Conservation (phyloP, 139 green algal species). For the Chlamydomonas schloesseri region DNA sequence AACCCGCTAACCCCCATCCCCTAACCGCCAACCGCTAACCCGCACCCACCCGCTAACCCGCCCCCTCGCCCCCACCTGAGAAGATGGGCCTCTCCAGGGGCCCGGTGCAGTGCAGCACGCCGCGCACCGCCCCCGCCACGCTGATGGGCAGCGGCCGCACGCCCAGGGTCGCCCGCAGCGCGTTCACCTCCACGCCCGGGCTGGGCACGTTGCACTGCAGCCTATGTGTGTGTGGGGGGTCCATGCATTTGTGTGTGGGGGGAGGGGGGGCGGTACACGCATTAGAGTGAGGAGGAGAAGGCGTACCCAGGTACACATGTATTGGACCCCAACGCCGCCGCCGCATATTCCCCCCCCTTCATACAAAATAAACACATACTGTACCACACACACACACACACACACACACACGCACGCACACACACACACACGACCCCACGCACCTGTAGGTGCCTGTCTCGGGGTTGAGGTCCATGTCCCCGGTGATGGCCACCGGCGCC, state of each 20-base stretch:
- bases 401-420: not conserved
- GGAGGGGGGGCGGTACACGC: not conserved
- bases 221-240: not conserved
- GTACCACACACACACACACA: not conserved
- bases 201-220: conserved; percentile 37
- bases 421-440: not conserved
- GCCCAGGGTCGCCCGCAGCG: conserved; percentile 87
- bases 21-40: not conserved
- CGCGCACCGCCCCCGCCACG: conserved; percentile 82
- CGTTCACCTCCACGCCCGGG: conserved; percentile 87
- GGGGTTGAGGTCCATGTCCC: conserved; percentile 94
- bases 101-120: conserved; percentile 89
- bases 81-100: conserved; percentile 94
- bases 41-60: not conserved
- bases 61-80: conserved; percentile 36
- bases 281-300: too few species aligned
- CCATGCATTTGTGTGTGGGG: not conserved
- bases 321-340: too few species aligned
- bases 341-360: too few species aligned
- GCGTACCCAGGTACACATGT: too few species aligned
- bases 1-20: too few species aligned
- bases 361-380: too few species aligned
- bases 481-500: conserved; percentile 50
- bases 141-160: conserved; percentile 82
- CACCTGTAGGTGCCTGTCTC: conserved; percentile 85